A percentile compares a stretch with the other conserved stretches of the same genome.
Evolutionary conservation across 352 stramenopile genomes (phyloP).

Genomic region (Phytophthora tentaculata): DNA sequence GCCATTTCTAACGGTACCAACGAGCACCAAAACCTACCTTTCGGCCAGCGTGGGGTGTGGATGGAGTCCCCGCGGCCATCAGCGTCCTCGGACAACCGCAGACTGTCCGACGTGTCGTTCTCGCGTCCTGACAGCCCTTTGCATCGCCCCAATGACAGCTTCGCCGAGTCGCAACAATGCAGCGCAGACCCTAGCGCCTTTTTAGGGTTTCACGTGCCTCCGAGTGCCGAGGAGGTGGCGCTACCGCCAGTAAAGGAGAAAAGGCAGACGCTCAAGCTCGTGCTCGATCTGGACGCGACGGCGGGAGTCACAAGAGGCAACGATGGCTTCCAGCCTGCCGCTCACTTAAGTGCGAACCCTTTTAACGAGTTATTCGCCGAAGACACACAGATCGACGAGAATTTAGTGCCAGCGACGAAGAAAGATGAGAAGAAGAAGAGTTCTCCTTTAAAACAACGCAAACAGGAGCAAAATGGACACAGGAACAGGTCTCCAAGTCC

Average conservation of each 20-base stretch:
- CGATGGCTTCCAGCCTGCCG: constrained; percentile 16
- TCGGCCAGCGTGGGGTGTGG: not conserved
- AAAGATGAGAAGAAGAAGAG: not conserved
- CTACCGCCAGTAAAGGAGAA: constrained; percentile 2
- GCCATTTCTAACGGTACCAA: constrained; percentile 16
- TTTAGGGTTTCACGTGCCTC: constrained; percentile 38
- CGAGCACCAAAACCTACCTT: no score
- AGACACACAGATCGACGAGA: constrained; percentile 63
- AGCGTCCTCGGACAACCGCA: constrained; percentile 28
- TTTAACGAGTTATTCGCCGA: constrained; percentile 56
- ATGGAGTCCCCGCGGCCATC: constrained; percentile 17
- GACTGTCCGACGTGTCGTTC: constrained; percentile 33
- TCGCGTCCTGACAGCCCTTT: constrained; percentile 23
- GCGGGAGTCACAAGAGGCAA: constrained; percentile 6
- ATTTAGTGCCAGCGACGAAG: not conserved
- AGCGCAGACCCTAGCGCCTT: constrained; percentile 72
- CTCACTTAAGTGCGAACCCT: constrained; percentile 16
- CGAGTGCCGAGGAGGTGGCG: constrained; percentile 17
- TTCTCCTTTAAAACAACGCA: constrained; percentile 7
- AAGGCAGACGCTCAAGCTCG: constrained; percentile 31
- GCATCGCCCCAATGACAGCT: constrained; percentile 41
- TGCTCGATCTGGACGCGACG: constrained; percentile 39
- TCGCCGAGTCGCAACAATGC: constrained; percentile 57
- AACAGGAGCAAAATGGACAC: not conserved
- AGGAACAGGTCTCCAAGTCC: constrained; percentile 16